These are phyloP conservation scores for Withania somnifera DNA, from an alignment of 305 asterid genomes.

Conservation along the genomic window DNA sequence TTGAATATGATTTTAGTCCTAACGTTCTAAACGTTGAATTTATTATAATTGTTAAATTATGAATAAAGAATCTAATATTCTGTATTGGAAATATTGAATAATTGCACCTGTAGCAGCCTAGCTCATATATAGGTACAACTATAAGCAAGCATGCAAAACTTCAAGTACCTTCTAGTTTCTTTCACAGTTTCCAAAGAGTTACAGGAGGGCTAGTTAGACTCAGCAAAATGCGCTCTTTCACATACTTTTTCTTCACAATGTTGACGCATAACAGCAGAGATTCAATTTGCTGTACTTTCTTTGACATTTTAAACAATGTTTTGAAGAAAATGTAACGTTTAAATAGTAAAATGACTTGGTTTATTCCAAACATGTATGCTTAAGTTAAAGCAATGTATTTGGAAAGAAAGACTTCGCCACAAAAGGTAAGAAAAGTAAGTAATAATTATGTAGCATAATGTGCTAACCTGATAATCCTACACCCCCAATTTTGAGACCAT, in stretches of 20 bases:
- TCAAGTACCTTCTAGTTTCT: neutral
- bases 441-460: neutral
- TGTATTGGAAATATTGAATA: no score
- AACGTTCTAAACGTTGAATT: no score
- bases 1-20: no score
- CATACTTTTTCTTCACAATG: no score
- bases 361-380: no score
- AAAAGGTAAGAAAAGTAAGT: neutral
- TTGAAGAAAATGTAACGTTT: no score
- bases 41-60: no score
- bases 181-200: neutral
- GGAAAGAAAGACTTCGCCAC: neutral
- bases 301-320: neutral
- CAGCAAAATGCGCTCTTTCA: no score
- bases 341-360: neutral
- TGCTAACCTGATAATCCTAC: constrained; percentile 68
- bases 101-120: neutral
- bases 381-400: neutral
- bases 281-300: no score
- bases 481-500: constrained; percentile 51
- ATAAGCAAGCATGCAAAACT: neutral
- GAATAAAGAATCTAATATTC: no score
- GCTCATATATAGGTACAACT: no score
- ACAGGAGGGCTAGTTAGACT: neutral
- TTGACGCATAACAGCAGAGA: no score